phyloP scores from a whole-genome alignment of 768 basidiomycete genomes.

The Agrocybe chaxingu region DNA sequence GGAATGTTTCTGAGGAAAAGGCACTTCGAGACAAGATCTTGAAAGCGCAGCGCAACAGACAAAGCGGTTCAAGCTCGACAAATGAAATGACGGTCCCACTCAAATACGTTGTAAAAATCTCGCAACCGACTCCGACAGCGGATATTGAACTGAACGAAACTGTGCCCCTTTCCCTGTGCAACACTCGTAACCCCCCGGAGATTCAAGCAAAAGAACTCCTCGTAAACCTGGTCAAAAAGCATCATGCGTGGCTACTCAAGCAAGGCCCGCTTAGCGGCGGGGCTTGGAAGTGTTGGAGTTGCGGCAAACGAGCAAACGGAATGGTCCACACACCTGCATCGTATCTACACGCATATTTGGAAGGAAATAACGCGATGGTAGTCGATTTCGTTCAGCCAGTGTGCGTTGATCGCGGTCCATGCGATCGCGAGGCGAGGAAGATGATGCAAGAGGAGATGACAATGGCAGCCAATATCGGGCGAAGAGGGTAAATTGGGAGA shows the following conservation, averaged over 20 bases:
- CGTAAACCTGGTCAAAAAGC: slow-evolving; percentile 8
- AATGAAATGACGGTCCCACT: neutral
- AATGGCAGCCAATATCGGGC: neutral
- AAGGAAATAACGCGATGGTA: slow-evolving; percentile 3
- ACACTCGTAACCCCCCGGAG: slow-evolving; percentile 5
- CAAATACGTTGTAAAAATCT: slow-evolving; percentile 10
- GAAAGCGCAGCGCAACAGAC: slow-evolving; percentile 2
- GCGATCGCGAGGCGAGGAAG: slow-evolving; percentile 8
- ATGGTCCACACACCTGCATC: slow-evolving; percentile 9
- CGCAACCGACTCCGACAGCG: neutral
- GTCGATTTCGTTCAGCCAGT: slow-evolving; percentile 10
- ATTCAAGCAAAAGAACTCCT: slow-evolving; percentile 6
- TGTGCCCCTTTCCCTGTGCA: slow-evolving; percentile 7
- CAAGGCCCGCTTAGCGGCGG: neutral
- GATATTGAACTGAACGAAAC: slow-evolving; percentile 4
- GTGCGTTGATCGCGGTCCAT: slow-evolving; percentile 8
- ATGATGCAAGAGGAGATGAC: slow-evolving; percentile 10
- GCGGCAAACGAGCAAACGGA: slow-evolving; percentile 1
- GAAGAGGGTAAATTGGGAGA: no score
- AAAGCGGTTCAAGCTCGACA: neutral
- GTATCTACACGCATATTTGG: slow-evolving; percentile 8
- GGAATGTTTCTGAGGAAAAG: neutral
- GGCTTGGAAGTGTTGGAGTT: slow-evolving; percentile 11
- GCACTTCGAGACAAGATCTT: slow-evolving; percentile 6
- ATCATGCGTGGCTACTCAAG: slow-evolving; percentile 9